Conservation (phyloP, 2,329 filamentous ascomycete species). For the Sclerotinia sclerotiorum region DNA sequence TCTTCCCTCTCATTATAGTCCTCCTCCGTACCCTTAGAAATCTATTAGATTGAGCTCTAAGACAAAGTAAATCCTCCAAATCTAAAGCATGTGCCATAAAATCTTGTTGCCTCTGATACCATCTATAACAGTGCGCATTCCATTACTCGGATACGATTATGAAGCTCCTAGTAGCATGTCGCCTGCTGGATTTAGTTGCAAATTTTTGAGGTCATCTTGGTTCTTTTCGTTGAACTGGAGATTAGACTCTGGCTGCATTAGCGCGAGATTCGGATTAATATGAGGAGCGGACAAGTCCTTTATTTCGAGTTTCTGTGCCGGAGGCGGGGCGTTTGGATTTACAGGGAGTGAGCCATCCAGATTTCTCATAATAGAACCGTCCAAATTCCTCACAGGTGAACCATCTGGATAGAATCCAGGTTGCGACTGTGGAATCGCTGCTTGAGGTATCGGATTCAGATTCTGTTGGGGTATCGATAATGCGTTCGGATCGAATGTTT, state of each 20-base stretch:
- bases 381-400: constrained; percentile 3
- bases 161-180: background rate
- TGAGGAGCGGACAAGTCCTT: background rate
- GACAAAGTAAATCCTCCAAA: background rate
- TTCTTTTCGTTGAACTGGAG: background rate
- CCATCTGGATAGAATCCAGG: constrained; percentile 14
- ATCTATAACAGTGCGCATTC: background rate
- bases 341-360: constrained; percentile 8
- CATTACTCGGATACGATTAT: background rate
- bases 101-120: background rate
- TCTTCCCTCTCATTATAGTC: background rate
- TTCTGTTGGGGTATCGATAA: constrained; percentile 3
- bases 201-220: background rate
- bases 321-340: constrained; percentile 7
- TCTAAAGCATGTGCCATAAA: background rate
- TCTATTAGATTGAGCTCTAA: constrained; percentile 4
- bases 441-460: constrained; percentile 4
- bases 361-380: constrained; percentile 9
- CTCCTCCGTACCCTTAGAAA: background rate
- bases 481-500: background rate
- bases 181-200: background rate
- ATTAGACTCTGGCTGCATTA: background rate
- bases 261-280: background rate
- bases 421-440: background rate
- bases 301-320: constrained; percentile 1